Conservation (phyloP, 305 asterid species). For the Fraxinus albicans region DNA sequence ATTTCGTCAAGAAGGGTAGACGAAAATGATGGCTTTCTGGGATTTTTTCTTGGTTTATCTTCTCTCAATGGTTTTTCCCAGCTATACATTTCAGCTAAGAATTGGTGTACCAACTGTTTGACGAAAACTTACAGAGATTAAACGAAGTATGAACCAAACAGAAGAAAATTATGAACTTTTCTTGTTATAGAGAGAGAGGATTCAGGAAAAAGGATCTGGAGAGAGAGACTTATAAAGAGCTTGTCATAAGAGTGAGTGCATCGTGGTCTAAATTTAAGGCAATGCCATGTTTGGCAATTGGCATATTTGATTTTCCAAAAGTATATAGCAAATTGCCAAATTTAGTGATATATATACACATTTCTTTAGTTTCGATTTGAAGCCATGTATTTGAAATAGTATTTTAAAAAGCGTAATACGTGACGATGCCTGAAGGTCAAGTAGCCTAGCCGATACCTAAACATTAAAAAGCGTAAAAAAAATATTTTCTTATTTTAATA, state of each 20-base stretch:
- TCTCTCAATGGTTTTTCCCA: slow-evolving; percentile 6
- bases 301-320: background rate
- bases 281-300: background rate
- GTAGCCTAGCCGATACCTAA: too few species aligned
- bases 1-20: slow-evolving; percentile 63
- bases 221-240: background rate
- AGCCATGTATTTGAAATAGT: background rate
- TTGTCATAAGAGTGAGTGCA: background rate
- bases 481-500: too few species aligned
- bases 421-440: too few species aligned
- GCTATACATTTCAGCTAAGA: slow-evolving; percentile 8
- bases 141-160: background rate
- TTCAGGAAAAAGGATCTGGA: background rate
- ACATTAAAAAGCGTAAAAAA: too few species aligned
- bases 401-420: too few species aligned
- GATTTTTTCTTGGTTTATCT: background rate
- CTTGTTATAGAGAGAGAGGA: background rate
- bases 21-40: slow-evolving; percentile 48
- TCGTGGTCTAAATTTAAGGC: background rate
- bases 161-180: background rate
- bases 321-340: background rate
- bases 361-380: background rate
- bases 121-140: background rate
- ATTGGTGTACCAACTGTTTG: background rate
- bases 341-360: too few species aligned